Percentiles rank a stretch among this genome's conserved stretches.
Evolutionary conservation across 2,329 filamentous ascomycete species (phyloP).

Genomic region (Xylaria sp.): DNA sequence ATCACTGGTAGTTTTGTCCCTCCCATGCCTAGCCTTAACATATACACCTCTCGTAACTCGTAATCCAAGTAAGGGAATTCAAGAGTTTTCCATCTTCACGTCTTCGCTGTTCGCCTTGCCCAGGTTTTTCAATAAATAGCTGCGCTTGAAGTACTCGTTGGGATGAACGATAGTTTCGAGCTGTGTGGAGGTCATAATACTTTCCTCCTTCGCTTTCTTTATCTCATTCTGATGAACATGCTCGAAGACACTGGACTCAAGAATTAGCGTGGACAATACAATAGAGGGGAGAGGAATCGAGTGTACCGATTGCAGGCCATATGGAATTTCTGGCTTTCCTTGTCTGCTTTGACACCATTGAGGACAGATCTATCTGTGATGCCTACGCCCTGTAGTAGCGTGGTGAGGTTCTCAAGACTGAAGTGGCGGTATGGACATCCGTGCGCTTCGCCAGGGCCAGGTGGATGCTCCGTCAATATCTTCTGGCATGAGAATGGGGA

Average conservation of each 20-base stretch:
- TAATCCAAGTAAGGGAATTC: background rate
- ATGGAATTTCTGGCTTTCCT: constrained; percentile 88
- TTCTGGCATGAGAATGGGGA: constrained; percentile 95
- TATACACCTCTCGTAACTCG: background rate
- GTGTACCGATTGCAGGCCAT: constrained; percentile 91
- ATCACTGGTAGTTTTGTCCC: constrained; percentile 5
- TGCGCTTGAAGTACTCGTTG: constrained; percentile 97
- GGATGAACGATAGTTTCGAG: constrained; percentile 96
- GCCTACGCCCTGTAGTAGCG: constrained; percentile 80
- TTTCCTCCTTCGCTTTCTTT: constrained; percentile 79
- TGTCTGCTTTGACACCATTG: constrained; percentile 86
- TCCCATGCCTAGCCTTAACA: background rate
- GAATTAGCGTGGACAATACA: constrained; percentile 34
- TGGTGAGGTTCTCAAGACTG: constrained; percentile 83
- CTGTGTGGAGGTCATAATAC: constrained; percentile 76
- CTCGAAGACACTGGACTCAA: constrained; percentile 78
- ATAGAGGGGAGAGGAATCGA: background rate
- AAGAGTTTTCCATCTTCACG: constrained; percentile 66
- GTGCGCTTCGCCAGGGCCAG: constrained; percentile 87
- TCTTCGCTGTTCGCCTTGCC: constrained; percentile 63
- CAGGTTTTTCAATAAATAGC: constrained; percentile 87
- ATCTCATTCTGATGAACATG: constrained; percentile 82
- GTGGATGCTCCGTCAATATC: constrained; percentile 88
- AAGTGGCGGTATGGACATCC: constrained; percentile 98
- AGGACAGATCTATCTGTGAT: constrained; percentile 82